Conservation (phyloP, 257 asterid genomes). For the Solanum ahanhuiri region DNA sequence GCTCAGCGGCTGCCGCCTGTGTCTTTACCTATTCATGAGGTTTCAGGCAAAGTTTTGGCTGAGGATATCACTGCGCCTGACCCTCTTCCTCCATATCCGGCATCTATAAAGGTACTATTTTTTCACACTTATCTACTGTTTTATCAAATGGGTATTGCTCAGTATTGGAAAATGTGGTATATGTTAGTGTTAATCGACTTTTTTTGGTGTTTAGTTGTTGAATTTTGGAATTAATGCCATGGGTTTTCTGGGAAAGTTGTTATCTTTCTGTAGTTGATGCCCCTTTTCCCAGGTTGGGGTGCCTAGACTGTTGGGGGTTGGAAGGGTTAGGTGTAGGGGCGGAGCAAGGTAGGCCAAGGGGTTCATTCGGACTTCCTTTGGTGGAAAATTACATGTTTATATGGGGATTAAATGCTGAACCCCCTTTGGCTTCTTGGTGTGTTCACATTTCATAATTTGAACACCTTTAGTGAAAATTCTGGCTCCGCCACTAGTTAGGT, state of each 20-base stretch:
- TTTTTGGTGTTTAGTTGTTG: neutral
- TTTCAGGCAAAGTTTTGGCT: constrained; percentile 70
- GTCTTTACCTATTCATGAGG: constrained; percentile 44
- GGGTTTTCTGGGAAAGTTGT: neutral
- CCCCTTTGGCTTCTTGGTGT: neutral
- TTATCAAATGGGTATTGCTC: neutral
- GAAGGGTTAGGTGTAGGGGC: neutral
- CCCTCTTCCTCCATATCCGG: constrained; percentile 96
- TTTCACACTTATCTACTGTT: neutral
- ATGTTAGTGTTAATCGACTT: neutral
- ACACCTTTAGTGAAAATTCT: neutral
- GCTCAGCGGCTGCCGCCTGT: constrained; percentile 56
- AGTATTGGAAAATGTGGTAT: neutral
- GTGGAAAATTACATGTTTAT: neutral
- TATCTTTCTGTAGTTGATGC: neutral
- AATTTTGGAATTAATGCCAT: neutral
- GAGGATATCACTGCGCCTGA: constrained; percentile 73
- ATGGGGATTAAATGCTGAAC: neutral
- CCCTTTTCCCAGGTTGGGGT: neutral
- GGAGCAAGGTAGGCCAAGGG: neutral
- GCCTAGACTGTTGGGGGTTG: neutral
- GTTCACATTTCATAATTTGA: neutral
- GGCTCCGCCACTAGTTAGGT: neutral
- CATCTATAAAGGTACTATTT: constrained; percentile 63
- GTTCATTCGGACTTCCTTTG: neutral